Base-by-base conservation (phyloP, 225 moss, liverwort and hornwort genomes). In the Takakia lepidozioides region DNA sequence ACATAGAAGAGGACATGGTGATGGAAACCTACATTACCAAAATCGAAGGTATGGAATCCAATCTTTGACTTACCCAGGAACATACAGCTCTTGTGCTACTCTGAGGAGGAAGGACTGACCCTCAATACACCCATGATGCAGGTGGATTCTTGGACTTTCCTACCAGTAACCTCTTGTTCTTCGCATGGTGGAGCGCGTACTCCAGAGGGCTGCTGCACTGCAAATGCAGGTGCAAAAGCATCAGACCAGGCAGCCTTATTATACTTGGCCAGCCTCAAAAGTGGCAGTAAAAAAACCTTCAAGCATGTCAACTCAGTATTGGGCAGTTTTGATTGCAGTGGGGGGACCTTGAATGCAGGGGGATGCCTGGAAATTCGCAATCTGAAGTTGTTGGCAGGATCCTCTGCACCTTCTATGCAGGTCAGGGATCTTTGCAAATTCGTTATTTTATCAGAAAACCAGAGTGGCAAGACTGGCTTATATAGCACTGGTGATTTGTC, bases 291-390 rank as follows among this genome's bases (percentile, higher is more conserved):
- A 49, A 29, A 61, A 11, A 25, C 27, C 44, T 44, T 25, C 25
- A 59, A 18, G 44, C 54, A 51, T 16, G 56, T 25, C 55, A 55
- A 25, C 9, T 40, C 32, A 14, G 16, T 53, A 1, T 27, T 37
- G 49, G 18, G 46, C 16, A 34, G 13, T 15, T 45, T 19, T 24
- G 40, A 44, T 51, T 55, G 56, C n/a, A n/a, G n/a, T n/a, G n/a
- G n/a, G n/a, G n/a, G n/a, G n/a, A n/a, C n/a, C n/a, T n/a, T n/a
- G n/a, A n/a, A n/a, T 43, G 42, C n/a, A 30, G 47, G 60, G 38
- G 82, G 88, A 19, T 66, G 65, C 52, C 65, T 88, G 51, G 88
- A 88, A 58, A 79, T 88, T 51, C 81, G 73, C 42, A 66, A 66
- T 54, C 19, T 88, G 51, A 68, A 68, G 61, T 40, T 72, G 25